Evolutionary conservation across 2,329 filamentous ascomycete species (phyloP).

Genomic region (Leptographium lundbergii): DNA sequence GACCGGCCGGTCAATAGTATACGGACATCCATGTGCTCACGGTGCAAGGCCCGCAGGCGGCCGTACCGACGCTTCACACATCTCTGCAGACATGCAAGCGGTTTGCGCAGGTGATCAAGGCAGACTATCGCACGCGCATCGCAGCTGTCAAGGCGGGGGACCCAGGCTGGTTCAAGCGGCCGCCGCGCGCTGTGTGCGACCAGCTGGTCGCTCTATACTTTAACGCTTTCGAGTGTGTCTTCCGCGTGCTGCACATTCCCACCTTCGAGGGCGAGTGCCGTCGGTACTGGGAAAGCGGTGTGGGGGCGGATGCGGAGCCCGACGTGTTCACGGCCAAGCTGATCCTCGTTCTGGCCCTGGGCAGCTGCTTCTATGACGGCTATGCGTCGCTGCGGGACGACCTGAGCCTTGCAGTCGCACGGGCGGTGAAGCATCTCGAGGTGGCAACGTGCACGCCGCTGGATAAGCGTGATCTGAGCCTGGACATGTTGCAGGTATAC

Average conservation of each 20-base stretch:
- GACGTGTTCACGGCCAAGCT: slow-evolving; percentile 31
- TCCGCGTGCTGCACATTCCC: slow-evolving; percentile 41
- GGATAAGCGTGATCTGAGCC: slow-evolving; percentile 9
- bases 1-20: not conserved
- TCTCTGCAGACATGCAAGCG: slow-evolving; percentile 26
- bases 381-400: slow-evolving; percentile 1
- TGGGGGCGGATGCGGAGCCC: slow-evolving; percentile 8
- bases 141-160: not conserved
- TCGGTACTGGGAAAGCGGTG: slow-evolving; percentile 27
- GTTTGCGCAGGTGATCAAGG: slow-evolving; percentile 28
- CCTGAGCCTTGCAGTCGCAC: slow-evolving; percentile 7
- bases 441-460: slow-evolving; percentile 6
- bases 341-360: slow-evolving; percentile 35
- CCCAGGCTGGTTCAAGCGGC: slow-evolving; percentile 16
- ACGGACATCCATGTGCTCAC: slow-evolving; percentile 13
- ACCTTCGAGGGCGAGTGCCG: slow-evolving; percentile 39
- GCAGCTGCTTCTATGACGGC: slow-evolving; percentile 27
- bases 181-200: slow-evolving; percentile 28
- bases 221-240: slow-evolving; percentile 37
- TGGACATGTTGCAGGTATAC: slow-evolving; percentile 11
- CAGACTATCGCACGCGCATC: slow-evolving; percentile 10
- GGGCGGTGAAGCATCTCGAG: slow-evolving; percentile 6
- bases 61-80: slow-evolving; percentile 9
- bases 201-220: slow-evolving; percentile 39
- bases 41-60: slow-evolving; percentile 18